These are phyloP conservation scores for Anisodus tanguticus DNA, from an alignment of 257 asterid species.

Conservation along the genomic window DNA sequence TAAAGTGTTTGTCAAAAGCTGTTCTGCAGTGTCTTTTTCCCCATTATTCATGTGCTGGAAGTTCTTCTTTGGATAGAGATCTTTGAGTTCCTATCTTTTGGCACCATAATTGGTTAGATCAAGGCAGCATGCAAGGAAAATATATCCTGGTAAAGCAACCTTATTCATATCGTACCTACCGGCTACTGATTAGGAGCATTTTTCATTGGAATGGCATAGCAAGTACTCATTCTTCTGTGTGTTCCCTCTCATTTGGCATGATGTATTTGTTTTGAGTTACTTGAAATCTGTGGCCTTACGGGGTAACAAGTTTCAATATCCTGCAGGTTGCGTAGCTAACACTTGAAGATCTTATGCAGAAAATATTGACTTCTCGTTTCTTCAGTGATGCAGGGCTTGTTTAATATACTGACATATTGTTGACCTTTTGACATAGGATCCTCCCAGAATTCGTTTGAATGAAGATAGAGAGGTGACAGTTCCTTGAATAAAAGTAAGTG, in stretches of 20 bases:
- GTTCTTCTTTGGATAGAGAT: background rate
- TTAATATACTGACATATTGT: background rate
- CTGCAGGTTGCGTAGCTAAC: background rate
- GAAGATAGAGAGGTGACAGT: conserved; percentile 15
- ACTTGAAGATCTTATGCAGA: background rate
- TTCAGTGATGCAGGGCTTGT: background rate
- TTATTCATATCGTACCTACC: background rate
- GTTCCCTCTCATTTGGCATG: background rate
- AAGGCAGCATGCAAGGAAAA: background rate
- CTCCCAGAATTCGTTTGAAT: background rate
- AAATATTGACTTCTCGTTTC: conserved; percentile 1
- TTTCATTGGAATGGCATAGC: conserved; percentile 2
- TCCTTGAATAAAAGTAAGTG: conserved; percentile 10
- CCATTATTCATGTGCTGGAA: background rate
- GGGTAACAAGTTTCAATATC: background rate
- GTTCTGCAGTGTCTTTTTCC: background rate
- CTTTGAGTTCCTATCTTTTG: background rate
- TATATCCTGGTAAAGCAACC: background rate
- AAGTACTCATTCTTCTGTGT: background rate
- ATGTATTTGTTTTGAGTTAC: background rate
- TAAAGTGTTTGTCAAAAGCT: background rate
- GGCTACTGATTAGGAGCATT: background rate
- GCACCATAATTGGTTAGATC: conserved; percentile 1
- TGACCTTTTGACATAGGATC: conserved; percentile 15
- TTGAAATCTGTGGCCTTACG: background rate